Conservation (phyloP, 2,329 filamentous ascomycete genomes). For the Tolypocladium inflatum region DNA sequence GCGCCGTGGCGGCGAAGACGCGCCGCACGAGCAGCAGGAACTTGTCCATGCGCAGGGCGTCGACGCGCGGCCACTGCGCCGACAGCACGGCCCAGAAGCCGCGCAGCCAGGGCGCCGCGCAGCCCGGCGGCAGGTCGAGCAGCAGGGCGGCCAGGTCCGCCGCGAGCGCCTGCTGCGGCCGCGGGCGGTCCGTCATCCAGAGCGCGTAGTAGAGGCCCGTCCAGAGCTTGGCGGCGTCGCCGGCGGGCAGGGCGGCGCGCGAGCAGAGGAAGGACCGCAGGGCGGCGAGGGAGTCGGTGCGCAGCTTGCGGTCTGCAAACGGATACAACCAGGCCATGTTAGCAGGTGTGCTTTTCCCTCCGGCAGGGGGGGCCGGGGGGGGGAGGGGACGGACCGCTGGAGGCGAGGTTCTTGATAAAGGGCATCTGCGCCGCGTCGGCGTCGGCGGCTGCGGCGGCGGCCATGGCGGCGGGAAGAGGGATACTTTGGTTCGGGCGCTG, state of each 20-base stretch:
- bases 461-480: too few relatives aligned
- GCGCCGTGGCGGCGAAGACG: conserved; percentile 64
- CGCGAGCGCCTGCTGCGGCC: conserved; percentile 79
- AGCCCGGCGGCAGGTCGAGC: conserved; percentile 41
- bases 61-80: conserved; percentile 63
- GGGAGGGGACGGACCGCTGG: conserved; percentile 59
- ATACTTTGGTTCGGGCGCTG: too few relatives aligned
- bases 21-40: conserved; percentile 77
- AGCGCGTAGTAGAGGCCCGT: conserved; percentile 89
- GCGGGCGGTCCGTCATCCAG: conserved; percentile 86
- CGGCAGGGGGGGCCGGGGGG: too few relatives aligned
- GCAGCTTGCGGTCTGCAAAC: conserved; percentile 60
- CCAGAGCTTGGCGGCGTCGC: conserved; percentile 83
- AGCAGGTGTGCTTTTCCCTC: too few relatives aligned
- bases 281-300: conserved; percentile 67
- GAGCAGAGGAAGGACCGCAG: conserved; percentile 69
- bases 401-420: conserved; percentile 76
- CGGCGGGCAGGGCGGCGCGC: conserved; percentile 46
- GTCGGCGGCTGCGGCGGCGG: conserved; percentile 7
- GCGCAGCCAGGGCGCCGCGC: conserved; percentile 39
- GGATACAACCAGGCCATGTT: too few relatives aligned
- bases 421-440: conserved; percentile 44
- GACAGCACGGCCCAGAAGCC: conserved; percentile 66
- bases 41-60: conserved; percentile 80
- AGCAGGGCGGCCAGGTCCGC: conserved; percentile 62